Conservation (phyloP, 1,139 yeast species). For the Yamadazyma aaseri region DNA sequence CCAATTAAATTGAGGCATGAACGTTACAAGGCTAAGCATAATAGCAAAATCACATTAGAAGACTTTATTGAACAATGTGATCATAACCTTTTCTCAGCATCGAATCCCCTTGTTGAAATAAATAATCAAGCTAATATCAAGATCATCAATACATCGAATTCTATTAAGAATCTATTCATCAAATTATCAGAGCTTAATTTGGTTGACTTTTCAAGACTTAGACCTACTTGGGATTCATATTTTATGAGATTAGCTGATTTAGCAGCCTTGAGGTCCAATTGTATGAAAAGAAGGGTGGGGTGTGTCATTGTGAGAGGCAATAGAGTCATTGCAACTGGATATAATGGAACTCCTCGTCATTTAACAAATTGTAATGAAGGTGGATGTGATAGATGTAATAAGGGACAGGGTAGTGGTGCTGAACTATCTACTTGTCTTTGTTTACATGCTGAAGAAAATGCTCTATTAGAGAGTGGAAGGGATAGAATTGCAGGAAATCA, state of each 20-base stretch:
- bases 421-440: constrained; percentile 80
- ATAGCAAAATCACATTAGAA: constrained; percentile 25
- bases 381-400: constrained; percentile 87
- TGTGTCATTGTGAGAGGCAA: constrained; percentile 88
- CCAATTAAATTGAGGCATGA: constrained; percentile 56
- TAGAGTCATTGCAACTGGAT: constrained; percentile 92
- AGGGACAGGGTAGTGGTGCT: constrained; percentile 61
- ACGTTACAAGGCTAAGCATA: constrained; percentile 34
- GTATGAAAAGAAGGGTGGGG: constrained; percentile 97
- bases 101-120: constrained; percentile 46
- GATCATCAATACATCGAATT: constrained; percentile 56
- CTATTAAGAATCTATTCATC: constrained; percentile 47
- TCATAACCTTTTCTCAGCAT: constrained; percentile 32
- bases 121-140: constrained; percentile 59
- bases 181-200: constrained; percentile 57
- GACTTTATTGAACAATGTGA: constrained; percentile 52
- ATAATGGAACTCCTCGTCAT: constrained; percentile 95
- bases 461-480: constrained; percentile 89
- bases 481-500: constrained; percentile 53
- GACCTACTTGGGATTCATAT: constrained; percentile 96
- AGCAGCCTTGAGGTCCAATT: constrained; percentile 89
- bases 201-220: constrained; percentile 56
- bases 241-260: constrained; percentile 91
- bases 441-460: constrained; percentile 96
- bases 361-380: constrained; percentile 89